Evolutionary conservation across 2,329 filamentous ascomycete species (phyloP), one percentile per base, ranked within the genome.

Genomic region (Colletotrichum sp.): DNA sequence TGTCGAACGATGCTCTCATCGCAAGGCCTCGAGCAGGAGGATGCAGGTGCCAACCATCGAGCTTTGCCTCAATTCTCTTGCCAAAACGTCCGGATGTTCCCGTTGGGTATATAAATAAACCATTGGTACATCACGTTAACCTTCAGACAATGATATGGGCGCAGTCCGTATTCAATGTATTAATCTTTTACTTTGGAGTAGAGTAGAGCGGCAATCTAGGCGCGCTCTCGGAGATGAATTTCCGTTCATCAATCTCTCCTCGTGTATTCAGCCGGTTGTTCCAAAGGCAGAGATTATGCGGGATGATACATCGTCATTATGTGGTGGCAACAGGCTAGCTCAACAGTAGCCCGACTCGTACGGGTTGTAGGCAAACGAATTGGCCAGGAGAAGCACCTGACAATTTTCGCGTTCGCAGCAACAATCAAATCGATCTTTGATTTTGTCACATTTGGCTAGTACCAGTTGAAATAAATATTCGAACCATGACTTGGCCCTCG

Each of bases 201-300:
- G 15, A 16, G 36, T 16, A 16, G 36, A 44, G 8, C 5, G 16
- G 1, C 2, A 19, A n/a, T n/a, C 8, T n/a, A 0, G 8, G 16
- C 19, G 1, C 0, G 16, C 1, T 44, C 39, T n/a, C 19, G 39
- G 19, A 0, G 39, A 44, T 44, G 19, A 6, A 0, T 0, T 44
- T 44, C 39, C 0, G 1, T n/a, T n/a, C 19, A 2, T 44, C 30
- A 11, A 44, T 6, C 3, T 6, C 39, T 44, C 39, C 19, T 44
- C 0, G 0, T n/a, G 9, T n/a, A n/a, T 44, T 44, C 39, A n/a
- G 39, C 39, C 39, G 39, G 39, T 44, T 11, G 39, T n/a, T 12
- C 6, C 9, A n/a, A 44, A 44, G 39, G 12, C 39, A 44, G 19
- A n/a, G 39, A 6, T 0, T 3, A 44, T 44, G 9, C 39, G 39